Base-by-base conservation (phyloP, 495 filamentous ascomycete species). In the Podospora appendiculata region DNA sequence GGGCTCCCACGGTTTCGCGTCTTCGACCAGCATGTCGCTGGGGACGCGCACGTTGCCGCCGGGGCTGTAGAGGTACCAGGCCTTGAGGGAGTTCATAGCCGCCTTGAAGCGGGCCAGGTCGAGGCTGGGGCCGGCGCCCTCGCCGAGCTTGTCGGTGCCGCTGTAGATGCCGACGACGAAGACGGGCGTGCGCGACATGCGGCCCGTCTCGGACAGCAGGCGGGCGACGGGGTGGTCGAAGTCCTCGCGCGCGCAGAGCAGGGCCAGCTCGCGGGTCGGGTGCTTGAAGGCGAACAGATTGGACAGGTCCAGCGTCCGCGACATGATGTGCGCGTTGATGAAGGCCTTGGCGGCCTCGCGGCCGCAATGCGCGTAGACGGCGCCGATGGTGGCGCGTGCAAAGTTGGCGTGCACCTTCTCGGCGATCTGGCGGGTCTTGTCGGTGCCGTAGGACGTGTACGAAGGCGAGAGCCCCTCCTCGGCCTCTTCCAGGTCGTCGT, bases 1-100 rank as follows among this genome's bases (percentile, higher is more conserved):
- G n/a, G 90, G 86, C 67, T 83, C 85, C 85, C 90, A 97, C 11
- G 75, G 73, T 49, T 67, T 70, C 52, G 76, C 77, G n/a, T 71
- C 74, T 53, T 79, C 68, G 14, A 53, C 56, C 58, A 94, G 85
- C 68, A 84, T 87, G 43, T 90, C 84, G 68, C 88, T 94, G 25
- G 93, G 93, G 45, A 96, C 75, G 39, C 79, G 76, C 12, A 83
- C 80, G 47, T 82, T 47, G 17, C 72, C 68, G 45, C 73, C 72
- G 10, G 93, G 93, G 66, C 81, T 88, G 70, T 98, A 98, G 51
- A 97, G 74, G 70, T 97, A 98, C 94, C 94, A 98, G 14, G 80
- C 76, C 75, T 95, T 95, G 58, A 98, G 72, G 14, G 92, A 82
- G 47, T 85, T 81, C 44, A 92, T 87, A 40, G 89, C 79, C 12